These are phyloP conservation scores for Fraxinus latifolia DNA, from an alignment of 305 asterid genomes.

Conservation along the genomic window DNA sequence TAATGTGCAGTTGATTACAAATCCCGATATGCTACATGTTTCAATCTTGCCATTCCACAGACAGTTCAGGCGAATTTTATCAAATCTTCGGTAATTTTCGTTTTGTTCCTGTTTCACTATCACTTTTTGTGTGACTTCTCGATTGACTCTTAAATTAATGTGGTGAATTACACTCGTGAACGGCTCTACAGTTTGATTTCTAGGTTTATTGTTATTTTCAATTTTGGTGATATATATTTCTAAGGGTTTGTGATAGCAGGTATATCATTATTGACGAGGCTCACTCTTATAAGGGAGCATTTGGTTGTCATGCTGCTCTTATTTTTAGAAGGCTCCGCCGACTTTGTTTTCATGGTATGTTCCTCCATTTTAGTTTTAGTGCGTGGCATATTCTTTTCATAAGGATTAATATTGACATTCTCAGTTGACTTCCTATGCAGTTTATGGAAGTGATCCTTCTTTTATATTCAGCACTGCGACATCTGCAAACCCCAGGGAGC, in stretches of 20 bases:
- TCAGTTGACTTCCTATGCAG: constrained; percentile 53
- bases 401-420: constrained; percentile 21
- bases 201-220: constrained; percentile 11
- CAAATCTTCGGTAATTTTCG: constrained; percentile 67
- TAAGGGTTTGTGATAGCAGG: constrained; percentile 35
- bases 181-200: background rate
- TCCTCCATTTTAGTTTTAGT: constrained; percentile 18
- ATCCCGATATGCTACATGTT: constrained; percentile 95
- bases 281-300: constrained; percentile 85
- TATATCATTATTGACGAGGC: constrained; percentile 88
- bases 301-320: constrained; percentile 91
- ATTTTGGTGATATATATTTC: constrained; percentile 1
- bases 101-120: constrained; percentile 23
- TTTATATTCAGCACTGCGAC: constrained; percentile 92
- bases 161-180: constrained; percentile 19
- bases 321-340: constrained; percentile 88
- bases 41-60: constrained; percentile 84
- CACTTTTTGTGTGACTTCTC: constrained; percentile 20
- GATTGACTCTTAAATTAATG: constrained; percentile 4
- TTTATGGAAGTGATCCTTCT: constrained; percentile 86
- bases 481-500: constrained; percentile 88
- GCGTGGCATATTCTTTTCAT: constrained; percentile 21
- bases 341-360: constrained; percentile 80
- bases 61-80: constrained; percentile 70
- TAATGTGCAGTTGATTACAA: constrained; percentile 77